Conservation (phyloP, 331 rosid species). For the Spiraea crenata region DNA sequence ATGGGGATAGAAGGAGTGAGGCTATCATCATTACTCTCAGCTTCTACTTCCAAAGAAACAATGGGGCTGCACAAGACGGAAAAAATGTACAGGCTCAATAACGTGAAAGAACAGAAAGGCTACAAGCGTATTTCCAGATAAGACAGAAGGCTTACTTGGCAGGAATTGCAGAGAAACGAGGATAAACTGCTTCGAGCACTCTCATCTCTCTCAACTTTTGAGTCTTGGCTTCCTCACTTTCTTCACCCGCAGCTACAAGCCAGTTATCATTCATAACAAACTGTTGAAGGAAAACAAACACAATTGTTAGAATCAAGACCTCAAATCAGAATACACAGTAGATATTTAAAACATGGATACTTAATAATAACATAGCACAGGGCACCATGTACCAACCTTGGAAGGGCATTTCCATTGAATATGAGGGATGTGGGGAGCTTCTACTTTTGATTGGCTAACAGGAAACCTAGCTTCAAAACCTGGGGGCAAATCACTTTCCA, state of each 20-base stretch:
- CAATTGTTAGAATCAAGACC: not conserved
- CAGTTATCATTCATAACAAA: conserved; percentile 37
- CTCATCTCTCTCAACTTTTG: conserved; percentile 50
- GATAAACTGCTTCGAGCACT: conserved; percentile 70
- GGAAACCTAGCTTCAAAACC: conserved; percentile 49
- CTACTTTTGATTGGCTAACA: conserved; percentile 27
- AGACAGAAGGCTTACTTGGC: conserved; percentile 37
- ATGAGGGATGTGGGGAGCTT: conserved; percentile 24
- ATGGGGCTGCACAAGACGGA: conserved; percentile 37
- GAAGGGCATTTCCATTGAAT: conserved; percentile 66
- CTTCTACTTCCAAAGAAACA: conserved; percentile 41
- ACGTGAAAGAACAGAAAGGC: not conserved
- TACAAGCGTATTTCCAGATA: not conserved
- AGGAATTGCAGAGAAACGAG: conserved; percentile 60
- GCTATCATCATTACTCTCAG: conserved; percentile 45
- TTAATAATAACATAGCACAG: not conserved
- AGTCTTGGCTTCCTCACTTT: conserved; percentile 49
- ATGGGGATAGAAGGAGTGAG: conserved; percentile 53
- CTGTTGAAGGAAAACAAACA: conserved; percentile 28
- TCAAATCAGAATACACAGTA: not conserved
- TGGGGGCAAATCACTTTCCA: conserved; percentile 48
- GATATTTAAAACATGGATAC: not conserved
- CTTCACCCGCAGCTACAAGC: conserved; percentile 66
- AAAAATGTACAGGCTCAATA: not conserved
- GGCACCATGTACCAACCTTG: conserved; percentile 38